phyloP scores from a whole-genome alignment of 2,329 filamentous ascomycete species.

The Claviceps sp. region DNA sequence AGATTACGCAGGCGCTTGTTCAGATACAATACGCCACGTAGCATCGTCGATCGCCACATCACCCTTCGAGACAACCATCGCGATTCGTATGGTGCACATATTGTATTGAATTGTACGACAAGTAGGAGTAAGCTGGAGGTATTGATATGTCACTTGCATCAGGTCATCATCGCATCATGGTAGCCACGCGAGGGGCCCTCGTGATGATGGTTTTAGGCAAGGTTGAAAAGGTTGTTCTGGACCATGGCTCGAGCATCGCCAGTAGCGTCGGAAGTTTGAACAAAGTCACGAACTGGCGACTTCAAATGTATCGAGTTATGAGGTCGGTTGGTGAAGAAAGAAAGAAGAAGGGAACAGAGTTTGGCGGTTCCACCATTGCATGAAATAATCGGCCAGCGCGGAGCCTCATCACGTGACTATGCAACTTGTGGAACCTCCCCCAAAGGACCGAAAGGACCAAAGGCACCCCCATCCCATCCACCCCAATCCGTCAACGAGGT shows the following conservation, averaged over 20 bases:
- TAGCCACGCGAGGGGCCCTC: slow-evolving; percentile 50
- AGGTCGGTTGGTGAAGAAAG: slow-evolving; percentile 26
- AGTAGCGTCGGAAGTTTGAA: slow-evolving; percentile 24
- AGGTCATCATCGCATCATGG: slow-evolving; percentile 59
- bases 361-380: neutral
- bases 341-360: slow-evolving; percentile 6
- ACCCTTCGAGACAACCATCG: neutral
- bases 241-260: slow-evolving; percentile 40
- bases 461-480: neutral
- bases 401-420: neutral
- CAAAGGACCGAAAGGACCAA: neutral
- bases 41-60: neutral
- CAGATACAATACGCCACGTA: neutral
- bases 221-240: slow-evolving; percentile 42
- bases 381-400: neutral
- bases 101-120: neutral
- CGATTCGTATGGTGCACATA: neutral
- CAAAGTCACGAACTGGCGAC: slow-evolving; percentile 23
- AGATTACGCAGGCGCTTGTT: neutral
- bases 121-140: neutral
- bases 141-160: slow-evolving; percentile 43
- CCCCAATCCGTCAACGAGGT: slow-evolving; percentile 15
- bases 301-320: slow-evolving; percentile 22
- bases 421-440: neutral
- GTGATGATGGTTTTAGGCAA: slow-evolving; percentile 57